These are phyloP conservation scores for Mycena chlorophos DNA, from an alignment of 768 basidiomycete genomes.

Conservation along the genomic window DNA sequence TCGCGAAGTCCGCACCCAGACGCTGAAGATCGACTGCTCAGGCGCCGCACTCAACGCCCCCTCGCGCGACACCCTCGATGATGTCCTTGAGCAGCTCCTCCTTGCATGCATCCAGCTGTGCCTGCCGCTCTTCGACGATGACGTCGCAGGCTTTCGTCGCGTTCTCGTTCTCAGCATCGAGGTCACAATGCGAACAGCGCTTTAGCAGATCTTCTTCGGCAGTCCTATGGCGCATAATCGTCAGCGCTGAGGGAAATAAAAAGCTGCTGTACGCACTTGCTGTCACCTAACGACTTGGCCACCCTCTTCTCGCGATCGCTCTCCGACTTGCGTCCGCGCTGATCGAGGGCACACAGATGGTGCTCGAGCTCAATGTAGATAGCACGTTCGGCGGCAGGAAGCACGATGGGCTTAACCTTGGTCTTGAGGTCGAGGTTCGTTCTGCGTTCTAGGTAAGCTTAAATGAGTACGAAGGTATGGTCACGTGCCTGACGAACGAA, in stretches of 20 bases:
- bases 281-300: conserved; percentile 83
- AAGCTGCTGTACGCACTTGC: conserved; percentile 62
- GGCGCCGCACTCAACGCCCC: conserved; percentile 60
- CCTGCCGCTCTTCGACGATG: conserved; percentile 79
- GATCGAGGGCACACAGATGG: conserved; percentile 84
- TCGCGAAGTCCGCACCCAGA: conserved; percentile 69
- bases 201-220: conserved; percentile 93
- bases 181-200: conserved; percentile 92
- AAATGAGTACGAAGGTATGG: not conserved
- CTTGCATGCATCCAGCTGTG: conserved; percentile 79
- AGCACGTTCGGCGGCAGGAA: conserved; percentile 91
- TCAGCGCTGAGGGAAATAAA: conserved; percentile 3
- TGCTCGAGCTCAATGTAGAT: conserved; percentile 96
- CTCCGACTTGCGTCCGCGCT: conserved; percentile 62
- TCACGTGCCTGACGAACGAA: conserved; percentile 79
- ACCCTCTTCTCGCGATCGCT: conserved; percentile 90
- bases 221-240: conserved; percentile 51
- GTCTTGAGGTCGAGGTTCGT: conserved; percentile 83
- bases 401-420: conserved; percentile 60
- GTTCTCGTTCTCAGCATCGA: conserved; percentile 68
- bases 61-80: conserved; percentile 66
- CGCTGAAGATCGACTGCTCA: conserved; percentile 77
- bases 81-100: conserved; percentile 68
- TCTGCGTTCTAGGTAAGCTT: conserved; percentile 47
- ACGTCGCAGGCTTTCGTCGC: conserved; percentile 93